Evolutionary conservation across 1,284 basidiomycete genomes (phyloP), one percentile per base, ranked within the genome.

Genomic region (Ustilago crameri): DNA sequence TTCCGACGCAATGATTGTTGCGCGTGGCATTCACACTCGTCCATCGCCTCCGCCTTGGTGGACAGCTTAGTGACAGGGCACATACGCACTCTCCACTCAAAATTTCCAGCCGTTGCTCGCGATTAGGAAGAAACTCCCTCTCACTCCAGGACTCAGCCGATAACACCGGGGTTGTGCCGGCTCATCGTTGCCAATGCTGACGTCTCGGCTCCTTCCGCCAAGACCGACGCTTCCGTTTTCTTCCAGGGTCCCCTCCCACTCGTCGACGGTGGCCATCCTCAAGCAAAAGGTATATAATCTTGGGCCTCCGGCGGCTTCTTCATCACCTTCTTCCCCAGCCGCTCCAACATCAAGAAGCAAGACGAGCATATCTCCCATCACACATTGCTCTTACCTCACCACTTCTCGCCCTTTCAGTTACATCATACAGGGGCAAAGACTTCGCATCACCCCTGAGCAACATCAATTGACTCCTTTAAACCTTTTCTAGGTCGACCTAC

Each of bases 261-360:
- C 30, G n/a, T 52, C 38, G 27, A 34, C n/a, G 34, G 10, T 24
- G 14, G 15, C 24, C 34, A 35, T 50, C 46, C 5, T 45, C 35
- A 46, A 46, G 45, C 15, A 24, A 45, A 67, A 57, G 45, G 18
- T 67, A 67, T 67, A 67, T 67, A 67, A 57, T 15, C 41, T 53
- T 24, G 30, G 55, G 34, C 37, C 58, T 67, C 53, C 58, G 58
- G 64, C 64, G 58, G 64, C 53, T 67, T 67, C 64, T 67, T 61
- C 54, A 50, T 41, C 22, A 35, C 50, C 58, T 57, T 57, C 52
- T 60, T 60, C 35, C 35, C 30, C 45, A 44, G 22, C 53, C 37
- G n/a, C 35, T 54, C 37, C 38, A 41, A 17, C 49, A 44, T 49
- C 20, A 45, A 30, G 7, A 30, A 46, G 20, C 37, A 41, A 55